phyloP scores from a whole-genome alignment of 1,284 basidiomycete species.

The Hemileia vastatrix region DNA sequence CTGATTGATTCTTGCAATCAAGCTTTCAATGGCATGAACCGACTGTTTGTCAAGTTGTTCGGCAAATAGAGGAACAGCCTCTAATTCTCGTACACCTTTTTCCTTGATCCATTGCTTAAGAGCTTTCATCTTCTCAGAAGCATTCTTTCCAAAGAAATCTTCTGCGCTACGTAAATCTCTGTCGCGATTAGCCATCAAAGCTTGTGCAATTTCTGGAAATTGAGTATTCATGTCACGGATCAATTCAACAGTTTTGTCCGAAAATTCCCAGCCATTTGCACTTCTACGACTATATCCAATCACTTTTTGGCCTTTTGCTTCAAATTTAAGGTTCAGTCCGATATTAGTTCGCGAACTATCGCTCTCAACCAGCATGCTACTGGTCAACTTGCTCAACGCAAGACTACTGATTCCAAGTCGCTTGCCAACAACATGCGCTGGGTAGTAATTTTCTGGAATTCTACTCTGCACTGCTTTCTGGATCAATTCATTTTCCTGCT shows the following conservation, averaged over 20 bases:
- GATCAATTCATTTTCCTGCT: conserved; percentile 66
- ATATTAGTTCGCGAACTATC: conserved; percentile 83
- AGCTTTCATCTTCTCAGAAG: conserved; percentile 64
- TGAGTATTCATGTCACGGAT: not conserved
- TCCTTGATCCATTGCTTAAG: conserved; percentile 76
- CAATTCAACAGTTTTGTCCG: conserved; percentile 65
- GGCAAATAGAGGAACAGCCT: conserved; percentile 81
- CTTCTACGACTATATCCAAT: conserved; percentile 82
- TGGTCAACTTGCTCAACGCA: conserved; percentile 76
- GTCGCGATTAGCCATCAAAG: conserved; percentile 27
- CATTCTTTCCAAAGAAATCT: conserved; percentile 61
- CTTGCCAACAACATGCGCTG: conserved; percentile 63
- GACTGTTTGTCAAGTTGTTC: conserved; percentile 82
- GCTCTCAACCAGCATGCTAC: conserved; percentile 74
- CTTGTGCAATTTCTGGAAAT: conserved; percentile 38
- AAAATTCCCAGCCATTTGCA: conserved; percentile 82
- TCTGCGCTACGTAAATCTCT: conserved; percentile 62
- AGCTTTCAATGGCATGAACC: conserved; percentile 64
- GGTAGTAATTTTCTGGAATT: conserved; percentile 56
- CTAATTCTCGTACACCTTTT: conserved; percentile 78
- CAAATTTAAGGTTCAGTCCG: conserved; percentile 90
- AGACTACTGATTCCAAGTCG: conserved; percentile 62
- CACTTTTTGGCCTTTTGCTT: conserved; percentile 89
- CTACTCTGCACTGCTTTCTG: conserved; percentile 56
- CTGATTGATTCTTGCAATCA: conserved; percentile 63